Evolutionary conservation across 2,329 filamentous ascomycete genomes (phyloP), one percentile per base, ranked within the genome.

Genomic region (Colletotrichum limetticola): DNA sequence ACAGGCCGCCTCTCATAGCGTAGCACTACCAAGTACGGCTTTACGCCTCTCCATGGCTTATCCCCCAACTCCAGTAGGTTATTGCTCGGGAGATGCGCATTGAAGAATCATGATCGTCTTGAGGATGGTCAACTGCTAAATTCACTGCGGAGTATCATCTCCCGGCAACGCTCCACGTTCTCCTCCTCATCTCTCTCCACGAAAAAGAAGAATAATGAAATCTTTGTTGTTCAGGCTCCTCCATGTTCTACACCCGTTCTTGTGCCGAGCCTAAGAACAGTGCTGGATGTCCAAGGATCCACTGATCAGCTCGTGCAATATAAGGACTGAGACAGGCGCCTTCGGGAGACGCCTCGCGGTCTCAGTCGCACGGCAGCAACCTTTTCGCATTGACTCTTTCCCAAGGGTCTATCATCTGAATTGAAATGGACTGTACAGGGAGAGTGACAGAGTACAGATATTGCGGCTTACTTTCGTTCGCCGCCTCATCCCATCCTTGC

Each of bases 241-340:
- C 30, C 42, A 14, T 24, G 7, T 9, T 6, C 7, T 26, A 19
- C 37, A 55, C 61, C 37, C 22, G 24, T 49, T 9, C 12, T 28
- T 28, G 37, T 37, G 46, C 57, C 11, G 49, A 52, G 49, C 19
- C 37, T 14, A 30, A 16, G 56, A n/a, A 56, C 64, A 24, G 35
- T n/a, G 57, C 63, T 35, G 35, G 24, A 59, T 59, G 32, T 55
- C 5, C 42, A 60, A 59, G 57, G 53, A 64, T 60, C 55, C 42
- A 56, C 58, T 22, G 59, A 56, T 35, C 53, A 42, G 42, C 59
- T 49, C 42, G 42, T 49, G 11, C 11, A 35, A 35, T 58, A 65
- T 65, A 69, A 64, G 59, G 24, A 70, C 12, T 60, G 30, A 64
- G 65, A 69, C 53, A 55, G 59, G 28, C 42, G 26, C 55, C 59